Conservation (phyloP, 805 yeast species). For the Kregervanrija pseudodelftensis region DNA sequence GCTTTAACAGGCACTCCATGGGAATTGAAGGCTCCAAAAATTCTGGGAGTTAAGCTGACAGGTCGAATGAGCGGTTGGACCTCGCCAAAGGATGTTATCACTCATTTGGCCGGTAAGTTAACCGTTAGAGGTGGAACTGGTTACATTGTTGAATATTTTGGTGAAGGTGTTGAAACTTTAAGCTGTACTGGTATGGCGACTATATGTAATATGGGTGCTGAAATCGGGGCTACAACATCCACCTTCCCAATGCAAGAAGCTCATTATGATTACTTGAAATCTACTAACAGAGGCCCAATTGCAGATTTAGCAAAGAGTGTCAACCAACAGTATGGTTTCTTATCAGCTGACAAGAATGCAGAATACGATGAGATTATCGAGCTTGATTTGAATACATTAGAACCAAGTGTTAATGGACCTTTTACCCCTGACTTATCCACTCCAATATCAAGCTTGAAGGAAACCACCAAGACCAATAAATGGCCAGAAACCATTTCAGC, state of each 20-base stretch:
- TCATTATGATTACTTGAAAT: constrained; percentile 77
- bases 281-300: constrained; percentile 80
- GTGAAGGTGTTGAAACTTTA: constrained; percentile 87
- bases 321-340: constrained; percentile 50
- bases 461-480: constrained; percentile 71
- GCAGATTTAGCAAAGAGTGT: constrained; percentile 73
- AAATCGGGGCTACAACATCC: constrained; percentile 97
- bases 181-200: constrained; percentile 99
- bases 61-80: constrained; percentile 94
- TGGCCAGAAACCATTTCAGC: constrained; percentile 95
- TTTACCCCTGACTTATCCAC: constrained; percentile 98
- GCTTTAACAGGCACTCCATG: constrained; percentile 91
- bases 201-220: constrained; percentile 99
- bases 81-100: constrained; percentile 93
- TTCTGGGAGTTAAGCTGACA: constrained; percentile 89
- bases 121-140: constrained; percentile 99
- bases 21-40: constrained; percentile 97
- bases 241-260: constrained; percentile 94
- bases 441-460: constrained; percentile 82
- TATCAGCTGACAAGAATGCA: constrained; percentile 86
- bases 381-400: constrained; percentile 80
- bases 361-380: constrained; percentile 92
- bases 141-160: constrained; percentile 90
- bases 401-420: constrained; percentile 96
- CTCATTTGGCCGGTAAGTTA: constrained; percentile 86